These are phyloP conservation scores for Xylona heveae DNA, from an alignment of 495 filamentous ascomycete species.

Conservation along the genomic window DNA sequence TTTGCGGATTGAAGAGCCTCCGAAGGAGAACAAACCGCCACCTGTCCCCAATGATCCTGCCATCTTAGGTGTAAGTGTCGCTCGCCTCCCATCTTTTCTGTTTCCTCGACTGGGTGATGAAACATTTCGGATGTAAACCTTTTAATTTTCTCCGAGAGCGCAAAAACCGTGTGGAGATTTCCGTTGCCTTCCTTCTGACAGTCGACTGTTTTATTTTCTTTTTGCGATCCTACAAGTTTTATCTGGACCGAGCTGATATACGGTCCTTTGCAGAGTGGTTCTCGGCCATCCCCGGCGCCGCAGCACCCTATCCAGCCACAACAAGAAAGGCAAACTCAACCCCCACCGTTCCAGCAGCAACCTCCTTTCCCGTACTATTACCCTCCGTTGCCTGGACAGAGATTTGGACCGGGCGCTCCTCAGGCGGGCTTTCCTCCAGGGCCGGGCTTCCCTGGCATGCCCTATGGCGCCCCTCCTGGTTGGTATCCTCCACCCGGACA, in stretches of 20 bases:
- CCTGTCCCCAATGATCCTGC: conserved; percentile 87
- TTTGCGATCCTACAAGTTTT: neutral
- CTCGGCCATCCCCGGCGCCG: conserved; percentile 18
- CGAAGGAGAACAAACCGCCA: conserved; percentile 52
- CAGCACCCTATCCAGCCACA: conserved; percentile 14
- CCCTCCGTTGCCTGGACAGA: conserved; percentile 11
- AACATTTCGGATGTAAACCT: conserved; percentile 68
- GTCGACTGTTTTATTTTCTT: conserved; percentile 1
- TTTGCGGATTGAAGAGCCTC: conserved; percentile 66
- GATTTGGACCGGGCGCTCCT: conserved; percentile 24
- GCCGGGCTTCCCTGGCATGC: conserved; percentile 36
- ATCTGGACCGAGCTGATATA: conserved; percentile 2
- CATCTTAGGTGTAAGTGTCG: conserved; percentile 76
- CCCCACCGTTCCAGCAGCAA: conserved; percentile 27
- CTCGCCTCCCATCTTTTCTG: neutral
- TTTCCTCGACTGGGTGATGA: conserved; percentile 38
- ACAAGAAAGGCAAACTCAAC: conserved; percentile 27
- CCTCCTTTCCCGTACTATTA: conserved; percentile 10
- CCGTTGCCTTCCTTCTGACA: conserved; percentile 99
- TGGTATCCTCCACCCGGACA: conserved; percentile 72
- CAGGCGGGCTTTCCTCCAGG: conserved; percentile 41
- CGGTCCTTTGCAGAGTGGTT: conserved; percentile 13
- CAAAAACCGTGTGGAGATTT: conserved; percentile 89
- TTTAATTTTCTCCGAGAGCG: conserved; percentile 61
- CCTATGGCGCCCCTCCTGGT: conserved; percentile 44